phyloP scores from a whole-genome alignment of 345 rosid species.

The Excoecaria agallocha region DNA sequence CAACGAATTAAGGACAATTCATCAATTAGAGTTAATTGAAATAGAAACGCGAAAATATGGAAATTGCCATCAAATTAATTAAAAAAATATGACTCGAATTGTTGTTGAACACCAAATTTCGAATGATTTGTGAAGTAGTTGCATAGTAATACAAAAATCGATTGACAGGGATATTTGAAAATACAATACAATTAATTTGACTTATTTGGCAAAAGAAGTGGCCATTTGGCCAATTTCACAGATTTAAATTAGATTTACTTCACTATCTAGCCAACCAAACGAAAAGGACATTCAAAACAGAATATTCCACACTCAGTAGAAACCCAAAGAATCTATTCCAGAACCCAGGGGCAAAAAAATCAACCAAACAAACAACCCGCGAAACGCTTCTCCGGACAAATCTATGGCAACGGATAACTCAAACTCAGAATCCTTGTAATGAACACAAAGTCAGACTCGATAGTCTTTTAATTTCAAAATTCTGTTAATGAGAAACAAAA shows the following conservation, averaged over 20 bases:
- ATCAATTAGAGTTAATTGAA: not conserved
- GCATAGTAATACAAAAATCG: not conserved
- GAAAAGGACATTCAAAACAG: constrained; percentile 17
- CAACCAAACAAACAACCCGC: constrained; percentile 17
- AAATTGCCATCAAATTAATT: not conserved
- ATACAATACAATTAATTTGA: not conserved
- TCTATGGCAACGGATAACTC: not conserved
- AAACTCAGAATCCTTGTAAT: not conserved
- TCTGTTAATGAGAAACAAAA: not conserved
- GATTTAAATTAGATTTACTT: not conserved
- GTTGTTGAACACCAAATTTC: not conserved
- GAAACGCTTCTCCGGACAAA: not conserved
- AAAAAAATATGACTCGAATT: not conserved
- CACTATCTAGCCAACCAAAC: constrained; percentile 1
- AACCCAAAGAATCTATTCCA: not conserved
- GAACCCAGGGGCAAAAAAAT: not conserved
- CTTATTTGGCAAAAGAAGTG: not conserved
- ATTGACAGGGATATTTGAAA: not conserved
- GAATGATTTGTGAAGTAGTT: not conserved
- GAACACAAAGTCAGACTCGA: too few species aligned
- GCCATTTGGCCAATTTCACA: constrained; percentile 6
- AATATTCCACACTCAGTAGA: constrained; percentile 1
- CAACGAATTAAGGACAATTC: not conserved
- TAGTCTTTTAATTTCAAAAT: not conserved
- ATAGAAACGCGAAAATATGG: not conserved